Percentiles rank a stretch among this genome's conserved stretches.
phyloP scores from a whole-genome alignment of 805 yeast species.

The Pichia gijzeniarum region DNA sequence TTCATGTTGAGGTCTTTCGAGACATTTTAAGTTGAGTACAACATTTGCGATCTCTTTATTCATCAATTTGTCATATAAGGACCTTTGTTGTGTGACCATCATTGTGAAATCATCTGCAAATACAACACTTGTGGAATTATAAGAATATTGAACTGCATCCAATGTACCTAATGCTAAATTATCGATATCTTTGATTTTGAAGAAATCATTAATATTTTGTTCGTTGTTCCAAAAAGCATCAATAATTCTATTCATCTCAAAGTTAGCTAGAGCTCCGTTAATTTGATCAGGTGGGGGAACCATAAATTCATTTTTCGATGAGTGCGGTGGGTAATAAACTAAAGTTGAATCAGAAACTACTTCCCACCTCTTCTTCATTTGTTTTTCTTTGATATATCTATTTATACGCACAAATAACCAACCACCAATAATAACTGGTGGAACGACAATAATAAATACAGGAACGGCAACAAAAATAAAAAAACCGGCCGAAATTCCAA shows the following conservation, averaged over 20 bases:
- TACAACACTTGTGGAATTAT: slow-evolving; percentile 18
- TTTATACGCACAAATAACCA: slow-evolving; percentile 16
- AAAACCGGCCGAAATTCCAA: slow-evolving; percentile 24
- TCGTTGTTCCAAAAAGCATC: slow-evolving; percentile 30
- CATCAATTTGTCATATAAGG: slow-evolving; percentile 22
- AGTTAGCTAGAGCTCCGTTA: slow-evolving; percentile 26
- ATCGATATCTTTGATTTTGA: slow-evolving; percentile 18
- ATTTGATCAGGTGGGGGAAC: slow-evolving; percentile 25
- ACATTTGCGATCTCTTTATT: slow-evolving; percentile 25
- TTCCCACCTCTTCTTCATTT: slow-evolving; percentile 21
- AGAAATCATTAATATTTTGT: slow-evolving; percentile 23
- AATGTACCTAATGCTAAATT: slow-evolving; percentile 26
- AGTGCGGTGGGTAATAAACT: slow-evolving; percentile 18
- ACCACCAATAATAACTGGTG: slow-evolving; percentile 28
- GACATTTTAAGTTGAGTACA: slow-evolving; percentile 18
- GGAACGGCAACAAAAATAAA: slow-evolving; percentile 30
- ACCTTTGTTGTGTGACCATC: slow-evolving; percentile 25
- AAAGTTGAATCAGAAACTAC: slow-evolving; percentile 22
- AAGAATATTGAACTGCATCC: slow-evolving; percentile 24
- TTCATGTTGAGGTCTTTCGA: slow-evolving; percentile 17
- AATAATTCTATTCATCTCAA: slow-evolving; percentile 26
- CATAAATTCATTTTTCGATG: slow-evolving; percentile 7
- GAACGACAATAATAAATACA: slow-evolving; percentile 25
- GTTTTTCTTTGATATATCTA: slow-evolving; percentile 9
- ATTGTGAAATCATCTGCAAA: slow-evolving; percentile 21